Percentiles rank a stretch among this genome's conserved stretches.
phyloP scores from a whole-genome alignment of 2,329 filamentous ascomycete genomes.

The Cladorrhinum sp. region DNA sequence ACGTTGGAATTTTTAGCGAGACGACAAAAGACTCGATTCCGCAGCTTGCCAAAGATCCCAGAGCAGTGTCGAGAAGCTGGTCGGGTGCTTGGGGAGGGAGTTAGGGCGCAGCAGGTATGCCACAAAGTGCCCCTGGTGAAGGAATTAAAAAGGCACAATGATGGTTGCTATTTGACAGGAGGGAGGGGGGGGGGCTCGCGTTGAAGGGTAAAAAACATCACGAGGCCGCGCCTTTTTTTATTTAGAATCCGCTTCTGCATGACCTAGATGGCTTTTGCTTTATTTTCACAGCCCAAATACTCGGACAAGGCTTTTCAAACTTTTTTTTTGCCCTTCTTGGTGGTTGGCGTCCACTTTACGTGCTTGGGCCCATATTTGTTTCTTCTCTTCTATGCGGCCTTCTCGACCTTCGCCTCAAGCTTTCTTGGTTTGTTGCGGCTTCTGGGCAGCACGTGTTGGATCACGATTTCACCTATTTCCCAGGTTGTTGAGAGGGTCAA shows the following conservation, averaged over 20 bases:
- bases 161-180: slow-evolving; percentile 18
- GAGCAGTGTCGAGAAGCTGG: slow-evolving; percentile 21
- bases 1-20: slow-evolving; percentile 15
- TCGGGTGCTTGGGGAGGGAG: slow-evolving; percentile 1
- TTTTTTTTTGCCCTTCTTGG: slow-evolving; percentile 7
- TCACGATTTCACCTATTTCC: slow-evolving; percentile 10
- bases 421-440: slow-evolving; percentile 5
- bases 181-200: slow-evolving; percentile 20
- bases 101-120: slow-evolving; percentile 12
- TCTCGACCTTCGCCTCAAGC: slow-evolving; percentile 8
- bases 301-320: slow-evolving; percentile 16
- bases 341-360: slow-evolving; percentile 23
- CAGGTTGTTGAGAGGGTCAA: no score
- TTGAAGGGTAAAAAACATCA: slow-evolving; percentile 13
- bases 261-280: slow-evolving; percentile 49
- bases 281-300: slow-evolving; percentile 26
- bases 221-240: slow-evolving; percentile 31
- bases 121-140: slow-evolving; percentile 16
- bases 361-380: slow-evolving; percentile 10
- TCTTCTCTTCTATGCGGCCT: slow-evolving; percentile 19
- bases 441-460: slow-evolving; percentile 15
- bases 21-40: slow-evolving; percentile 13
- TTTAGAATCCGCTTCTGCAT: slow-evolving; percentile 41
- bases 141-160: slow-evolving; percentile 15
- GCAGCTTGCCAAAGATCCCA: slow-evolving; percentile 13